Evolutionary conservation across 2,329 filamentous ascomycete genomes (phyloP).

Genomic region (Cercospora brassicicola): DNA sequence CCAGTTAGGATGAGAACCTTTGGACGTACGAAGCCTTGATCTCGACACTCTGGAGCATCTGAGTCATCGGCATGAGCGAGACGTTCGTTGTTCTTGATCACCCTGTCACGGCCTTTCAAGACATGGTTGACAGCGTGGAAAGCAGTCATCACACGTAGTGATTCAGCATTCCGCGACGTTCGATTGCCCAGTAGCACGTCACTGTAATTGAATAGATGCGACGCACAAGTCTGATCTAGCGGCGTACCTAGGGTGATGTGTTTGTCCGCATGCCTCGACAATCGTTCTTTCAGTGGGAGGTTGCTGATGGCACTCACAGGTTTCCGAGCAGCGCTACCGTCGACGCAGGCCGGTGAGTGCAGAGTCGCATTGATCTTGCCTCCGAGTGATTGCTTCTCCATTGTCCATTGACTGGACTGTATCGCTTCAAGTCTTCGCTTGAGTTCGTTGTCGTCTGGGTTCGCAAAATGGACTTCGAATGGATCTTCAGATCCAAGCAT

Average conservation of each 20-base stretch:
- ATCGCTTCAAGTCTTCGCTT: conserved; percentile 52
- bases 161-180: conserved; percentile 65
- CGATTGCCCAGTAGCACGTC: conserved; percentile 77
- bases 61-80: conserved; percentile 59
- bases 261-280: conserved; percentile 57
- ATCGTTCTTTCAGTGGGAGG: conserved; percentile 64
- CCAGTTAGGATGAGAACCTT: conserved; percentile 90
- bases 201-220: conserved; percentile 76
- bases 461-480: conserved; percentile 78
- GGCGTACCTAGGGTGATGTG: conserved; percentile 58
- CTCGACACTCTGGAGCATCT: conserved; percentile 69
- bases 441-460: conserved; percentile 63
- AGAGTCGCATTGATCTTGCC: conserved; percentile 19
- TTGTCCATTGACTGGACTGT: conserved; percentile 51
- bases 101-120: conserved; percentile 85
- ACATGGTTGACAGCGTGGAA: conserved; percentile 90
- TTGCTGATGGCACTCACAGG: background rate
- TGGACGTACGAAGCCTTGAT: conserved; percentile 93
- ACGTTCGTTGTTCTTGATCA: conserved; percentile 88
- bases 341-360: conserved; percentile 22
- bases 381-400: conserved; percentile 29
- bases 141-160: conserved; percentile 69
- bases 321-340: conserved; percentile 14
- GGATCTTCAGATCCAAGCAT: conserved; percentile 53
- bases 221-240: conserved; percentile 65